Evolutionary conservation across 2,329 filamentous ascomycete species (phyloP).

Genomic region (Cladosporium austrohemisphaericum): DNA sequence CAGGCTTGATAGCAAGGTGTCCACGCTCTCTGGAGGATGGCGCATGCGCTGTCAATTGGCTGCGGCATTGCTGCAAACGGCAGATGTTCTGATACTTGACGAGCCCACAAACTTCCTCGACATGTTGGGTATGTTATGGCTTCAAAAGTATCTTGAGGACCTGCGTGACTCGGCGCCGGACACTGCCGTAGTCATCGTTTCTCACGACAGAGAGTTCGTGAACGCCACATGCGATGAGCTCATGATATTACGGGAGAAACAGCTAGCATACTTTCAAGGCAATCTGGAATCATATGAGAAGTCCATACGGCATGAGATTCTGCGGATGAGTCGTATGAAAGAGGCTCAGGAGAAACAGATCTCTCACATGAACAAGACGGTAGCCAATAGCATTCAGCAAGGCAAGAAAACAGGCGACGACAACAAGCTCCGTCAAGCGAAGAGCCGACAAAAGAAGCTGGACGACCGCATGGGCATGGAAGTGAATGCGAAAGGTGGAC

Average conservation of each 20-base stretch:
- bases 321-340: conserved; percentile 64
- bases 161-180: conserved; percentile 41
- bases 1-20: conserved; percentile 56
- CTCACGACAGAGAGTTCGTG: conserved; percentile 79
- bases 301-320: conserved; percentile 40
- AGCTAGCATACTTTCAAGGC: conserved; percentile 70
- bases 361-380: conserved; percentile 74
- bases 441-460: conserved; percentile 77
- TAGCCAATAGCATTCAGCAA: conserved; percentile 68
- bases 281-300: conserved; percentile 66
- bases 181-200: conserved; percentile 71
- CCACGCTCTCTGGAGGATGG: conserved; percentile 66
- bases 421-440: conserved; percentile 81
- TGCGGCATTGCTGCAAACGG: conserved; percentile 63
- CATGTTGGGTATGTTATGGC: conserved; percentile 77
- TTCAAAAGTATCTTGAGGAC: conserved; percentile 66
- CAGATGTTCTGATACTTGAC: conserved; percentile 76
- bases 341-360: conserved; percentile 78
- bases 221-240: conserved; percentile 72
- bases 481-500: conserved; percentile 64
- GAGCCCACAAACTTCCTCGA: conserved; percentile 88
- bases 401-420: conserved; percentile 76
- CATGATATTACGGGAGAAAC: conserved; percentile 69
- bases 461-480: conserved; percentile 77
- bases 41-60: conserved; percentile 42